Percentiles rank a stretch among this genome's conserved stretches.
These are phyloP conservation scores for Hymenoscyphus repandus DNA, from an alignment of 2,329 filamentous ascomycete species.

Conservation along the genomic window DNA sequence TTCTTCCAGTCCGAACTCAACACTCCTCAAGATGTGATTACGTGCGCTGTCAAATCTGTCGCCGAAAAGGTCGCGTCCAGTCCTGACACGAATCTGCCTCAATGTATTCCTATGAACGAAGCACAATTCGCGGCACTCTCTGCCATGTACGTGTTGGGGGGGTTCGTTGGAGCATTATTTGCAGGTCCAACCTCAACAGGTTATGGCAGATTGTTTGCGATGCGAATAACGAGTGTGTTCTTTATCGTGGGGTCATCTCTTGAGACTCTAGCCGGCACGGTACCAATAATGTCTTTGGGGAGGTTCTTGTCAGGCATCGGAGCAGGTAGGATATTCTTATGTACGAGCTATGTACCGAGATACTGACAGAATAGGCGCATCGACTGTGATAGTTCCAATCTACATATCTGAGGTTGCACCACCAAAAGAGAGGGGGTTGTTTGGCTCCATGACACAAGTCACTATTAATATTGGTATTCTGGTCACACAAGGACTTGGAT, in stretches of 20 bases:
- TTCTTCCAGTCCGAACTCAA: constrained; percentile 77
- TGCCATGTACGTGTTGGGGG: constrained; percentile 87
- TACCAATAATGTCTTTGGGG: constrained; percentile 65
- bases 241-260: constrained; percentile 71
- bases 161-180: constrained; percentile 74
- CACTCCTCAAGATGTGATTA: constrained; percentile 88
- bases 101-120: constrained; percentile 85
- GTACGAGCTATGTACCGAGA: too few species aligned
- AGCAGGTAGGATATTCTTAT: constrained; percentile 37
- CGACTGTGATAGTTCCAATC: constrained; percentile 88
- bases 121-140: constrained; percentile 80
- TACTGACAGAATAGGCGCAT: constrained; percentile 50
- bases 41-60: constrained; percentile 64
- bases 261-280: constrained; percentile 65
- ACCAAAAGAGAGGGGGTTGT: constrained; percentile 67
- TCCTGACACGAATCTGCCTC: constrained; percentile 43
- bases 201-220: constrained; percentile 68
- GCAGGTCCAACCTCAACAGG: constrained; percentile 74
- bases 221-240: constrained; percentile 71
- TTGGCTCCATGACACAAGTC: constrained; percentile 81
- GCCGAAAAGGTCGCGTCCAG: constrained; percentile 22
- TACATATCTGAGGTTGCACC: constrained; percentile 93
- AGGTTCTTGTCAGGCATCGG: constrained; percentile 77
- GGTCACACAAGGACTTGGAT: constrained; percentile 75
- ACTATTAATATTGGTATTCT: constrained; percentile 92